Evolutionary conservation across 164 flowering plant species (phyloP).

Genomic region (Magnolia kwangsiensis): DNA sequence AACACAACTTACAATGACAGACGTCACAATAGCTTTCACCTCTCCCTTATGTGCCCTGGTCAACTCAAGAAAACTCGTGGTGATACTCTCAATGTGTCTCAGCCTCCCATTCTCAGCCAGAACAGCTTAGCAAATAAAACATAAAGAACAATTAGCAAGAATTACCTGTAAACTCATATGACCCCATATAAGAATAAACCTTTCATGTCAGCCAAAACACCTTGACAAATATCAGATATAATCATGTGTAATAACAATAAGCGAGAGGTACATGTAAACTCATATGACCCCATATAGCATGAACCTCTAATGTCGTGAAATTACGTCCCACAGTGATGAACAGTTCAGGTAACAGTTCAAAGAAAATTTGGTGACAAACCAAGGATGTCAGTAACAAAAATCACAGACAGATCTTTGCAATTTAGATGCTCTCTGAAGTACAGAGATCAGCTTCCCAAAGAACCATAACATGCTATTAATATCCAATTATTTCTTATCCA

Average conservation of each 20-base stretch:
- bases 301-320: too few species aligned
- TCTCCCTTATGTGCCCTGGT: constrained; percentile 86
- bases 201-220: constrained; percentile 49
- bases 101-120: constrained; percentile 85
- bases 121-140: constrained; percentile 37
- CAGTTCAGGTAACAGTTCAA: too few species aligned
- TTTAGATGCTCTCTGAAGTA: too few species aligned
- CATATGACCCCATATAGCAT: too few species aligned
- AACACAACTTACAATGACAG: constrained; percentile 70
- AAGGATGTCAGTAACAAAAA: too few species aligned
- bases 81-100: constrained; percentile 46
- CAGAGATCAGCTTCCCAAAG: too few species aligned
- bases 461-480: too few species aligned
- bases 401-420: too few species aligned
- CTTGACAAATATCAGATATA: constrained; percentile 27
- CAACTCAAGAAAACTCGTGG: constrained; percentile 58
- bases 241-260: background rate
- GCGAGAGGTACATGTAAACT: background rate
- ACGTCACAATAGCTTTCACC: constrained; percentile 71
- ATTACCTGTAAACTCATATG: background rate
- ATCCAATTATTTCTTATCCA: too few species aligned
- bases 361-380: too few species aligned
- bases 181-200: background rate
- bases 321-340: too few species aligned
- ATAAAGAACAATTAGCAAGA: background rate